Base-by-base conservation (phyloP, 202 grass and related monocot species). In the Eragrostis tef region DNA sequence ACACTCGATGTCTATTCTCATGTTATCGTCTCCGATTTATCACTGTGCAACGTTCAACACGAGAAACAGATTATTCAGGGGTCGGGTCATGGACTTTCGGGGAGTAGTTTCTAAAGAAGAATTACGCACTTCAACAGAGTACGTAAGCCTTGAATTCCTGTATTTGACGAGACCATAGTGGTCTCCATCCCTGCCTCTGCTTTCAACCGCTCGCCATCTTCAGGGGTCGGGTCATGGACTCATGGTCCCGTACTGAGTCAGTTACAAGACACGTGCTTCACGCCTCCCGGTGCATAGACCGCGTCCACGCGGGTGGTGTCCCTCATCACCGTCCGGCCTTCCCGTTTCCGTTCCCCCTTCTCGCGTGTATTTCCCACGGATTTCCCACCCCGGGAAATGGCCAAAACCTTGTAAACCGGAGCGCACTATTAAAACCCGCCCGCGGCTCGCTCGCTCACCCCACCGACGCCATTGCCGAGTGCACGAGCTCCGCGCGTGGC, bases 381-480 rank as follows among this genome's bases (percentile, higher is more conserved):
- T n/a, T n/a, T n/a, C n/a, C 43, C 69, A 44, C 69, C 3, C 67
- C 75, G 51, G 79, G 2, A 62, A 82, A 86, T 73, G 58, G 58
- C 66, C 83, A 86, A 61, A 89, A 68, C 87, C 87, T 86, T 59
- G 78, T 73, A 49, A 85, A 77, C n/a, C 72, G 39, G 68, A 41
- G 20, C 8, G 56, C 39, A 10, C 59, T 64, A n/a, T 48, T 47
- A 85, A 72, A 82, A 59, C 87, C 83, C 73, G 34, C 34, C 34
- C 49, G 50, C 74, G 27, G 57, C 86, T 61, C 71, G 29, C 29
- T 2, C 52, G 1, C 11, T 10, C 24, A 6, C 7, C 53, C 36
- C 62, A 78, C 71, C 83, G 87, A 82, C 83, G 87, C 83, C 87
- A 86, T 86, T 78, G 71, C 60, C 72, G n/a, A n/a, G n/a, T n/a